Base-by-base conservation (phyloP, 208 protist genomes). In the Trypanosoma grayi region DNA sequence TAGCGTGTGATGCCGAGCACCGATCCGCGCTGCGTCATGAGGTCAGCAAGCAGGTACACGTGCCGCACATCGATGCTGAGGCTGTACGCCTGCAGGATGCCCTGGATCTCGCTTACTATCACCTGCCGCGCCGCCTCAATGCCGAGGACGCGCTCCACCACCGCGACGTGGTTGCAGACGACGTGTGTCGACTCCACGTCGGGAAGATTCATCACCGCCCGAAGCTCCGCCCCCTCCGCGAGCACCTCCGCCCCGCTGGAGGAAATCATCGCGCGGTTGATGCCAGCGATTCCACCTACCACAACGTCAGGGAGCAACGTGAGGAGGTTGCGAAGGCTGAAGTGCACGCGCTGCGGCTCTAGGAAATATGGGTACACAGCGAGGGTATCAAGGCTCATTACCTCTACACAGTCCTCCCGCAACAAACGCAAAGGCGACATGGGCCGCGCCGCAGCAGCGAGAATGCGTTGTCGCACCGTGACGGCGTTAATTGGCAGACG, bases 1-100 rank as follows among this genome's bases (percentile, higher is more conserved):
- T 98, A 98, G 14, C 99, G 90, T 13, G 97, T 99, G 66, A 99
- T 99, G 57, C 99, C 99, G 0, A 99, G 81, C 41, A 99, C 87
- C 30, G 98, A 82, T 11, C 98, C 98, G 28, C 91, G 98, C 66
- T 83, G 98, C 2, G 97, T 99, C 99, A 99, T 99, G 5, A 99
- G 79, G 70, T 99, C 99, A 20, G 97, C 97, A 14, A 99, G 87
- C 2, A 99, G 83, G 75, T 98, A 98, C 25, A 99, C 73, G 82
- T 99, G 99, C 20, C 98, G 90, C 9, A 83, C 75, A 73, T 99
- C 98, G 53, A 99, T 98, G 43, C 71, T 94, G 53, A 99, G 97
- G 50, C 97, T 97, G 81, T 99, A 98, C 54, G 78, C 81, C 28
- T 85, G 79, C 77, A 99, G 97, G 34, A 97, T 97, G 62, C 88